Evolutionary conservation across 768 basidiomycete species (phyloP), one percentile per base, ranked within the genome.

Genomic region (Suillus bovinus): DNA sequence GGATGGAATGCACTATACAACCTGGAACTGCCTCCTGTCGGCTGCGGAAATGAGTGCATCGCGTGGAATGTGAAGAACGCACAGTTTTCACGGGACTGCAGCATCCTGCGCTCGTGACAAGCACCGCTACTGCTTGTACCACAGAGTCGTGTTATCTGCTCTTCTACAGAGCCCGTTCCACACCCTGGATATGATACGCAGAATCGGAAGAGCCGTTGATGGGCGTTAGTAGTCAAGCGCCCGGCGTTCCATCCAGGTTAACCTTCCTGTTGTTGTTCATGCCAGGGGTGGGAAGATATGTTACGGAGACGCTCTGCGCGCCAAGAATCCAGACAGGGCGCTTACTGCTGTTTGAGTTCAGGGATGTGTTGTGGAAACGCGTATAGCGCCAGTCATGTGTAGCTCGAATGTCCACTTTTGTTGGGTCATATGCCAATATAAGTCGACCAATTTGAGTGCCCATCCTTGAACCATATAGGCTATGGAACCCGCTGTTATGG

Each of bases 221-320:
- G 38, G 54, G 46, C 57, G 58, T 38, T 39, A 9, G 3, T n/a
- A n/a, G 4, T 53, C 33, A 27, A 54, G 38, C 61, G 29, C 39
- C 20, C 24, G 53, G 38, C 61, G 31, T 39, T n/a, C 29, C 29
- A 49, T 52, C 20, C 42, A 39, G 56, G 61, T 57, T 31, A 49
- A 65, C 73, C n/a, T 55, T 88, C 86, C 74, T 77, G 69, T 61
- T 84, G 82, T 68, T 87, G 77, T 60, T 83, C 81, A 33, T 87
- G 77, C 60, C 81, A 0, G 83, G 81, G 1, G 75, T 74, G 0
- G 86, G 80, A 52, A 87, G 58, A 5, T 84, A 82, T 0, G 79
- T 75, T 20, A 87, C 74, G 65, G 77, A 86, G 24, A 87, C 81
- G 66, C 86, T 88, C 70, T 89, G 87, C 1, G 81, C 84, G n/a